phyloP scores from a whole-genome alignment of 23 red algal species.

The Gracilaria domingensis region DNA sequence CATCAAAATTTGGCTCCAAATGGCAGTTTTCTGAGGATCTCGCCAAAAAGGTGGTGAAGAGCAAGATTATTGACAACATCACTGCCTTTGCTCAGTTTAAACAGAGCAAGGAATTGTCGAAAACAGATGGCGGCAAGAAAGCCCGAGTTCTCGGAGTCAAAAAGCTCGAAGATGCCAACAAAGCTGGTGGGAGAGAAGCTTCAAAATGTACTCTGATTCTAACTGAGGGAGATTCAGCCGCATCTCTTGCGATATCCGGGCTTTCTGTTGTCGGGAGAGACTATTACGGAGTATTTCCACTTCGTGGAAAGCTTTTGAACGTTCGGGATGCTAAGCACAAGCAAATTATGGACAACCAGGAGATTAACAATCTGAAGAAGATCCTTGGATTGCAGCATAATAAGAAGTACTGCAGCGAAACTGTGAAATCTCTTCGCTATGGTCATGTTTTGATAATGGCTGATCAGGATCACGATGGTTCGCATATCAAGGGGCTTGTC shows the following conservation, averaged over 20 bases:
- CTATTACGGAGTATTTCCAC: slow-evolving; percentile 97
- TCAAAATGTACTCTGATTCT: slow-evolving; percentile 94
- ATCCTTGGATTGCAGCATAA: slow-evolving; percentile 95
- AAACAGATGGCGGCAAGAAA: slow-evolving; percentile 99
- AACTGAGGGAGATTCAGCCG: slow-evolving; percentile 98
- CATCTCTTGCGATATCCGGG: slow-evolving; percentile 93
- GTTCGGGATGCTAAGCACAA: slow-evolving; percentile 95
- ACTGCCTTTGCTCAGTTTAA: slow-evolving; percentile 89
- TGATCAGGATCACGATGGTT: slow-evolving; percentile 99
- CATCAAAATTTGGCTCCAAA: slow-evolving; percentile 87
- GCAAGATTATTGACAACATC: slow-evolving; percentile 86
- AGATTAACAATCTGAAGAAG: slow-evolving; percentile 93
- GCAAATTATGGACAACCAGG: slow-evolving; percentile 96
- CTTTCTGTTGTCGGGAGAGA: slow-evolving; percentile 95
- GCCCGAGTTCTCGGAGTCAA: slow-evolving; percentile 81
- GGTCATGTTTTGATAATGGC: slow-evolving; percentile 99
- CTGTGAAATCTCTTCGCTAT: slow-evolving; percentile 90
- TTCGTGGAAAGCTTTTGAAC: slow-evolving; percentile 98
- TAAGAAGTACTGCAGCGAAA: slow-evolving; percentile 75
- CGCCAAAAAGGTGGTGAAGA: slow-evolving; percentile 78
- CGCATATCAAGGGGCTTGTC: slow-evolving; percentile 98
- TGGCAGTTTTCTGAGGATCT: slow-evolving; percentile 86
- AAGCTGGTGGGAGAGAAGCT: slow-evolving; percentile 89
- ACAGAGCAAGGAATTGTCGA: slow-evolving; percentile 90
- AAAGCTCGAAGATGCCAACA: slow-evolving; percentile 98